Percentiles rank a stretch among this genome's conserved stretches.
Evolutionary conservation across 306 rosid species (phyloP).

Genomic region (Prunus campanulata): DNA sequence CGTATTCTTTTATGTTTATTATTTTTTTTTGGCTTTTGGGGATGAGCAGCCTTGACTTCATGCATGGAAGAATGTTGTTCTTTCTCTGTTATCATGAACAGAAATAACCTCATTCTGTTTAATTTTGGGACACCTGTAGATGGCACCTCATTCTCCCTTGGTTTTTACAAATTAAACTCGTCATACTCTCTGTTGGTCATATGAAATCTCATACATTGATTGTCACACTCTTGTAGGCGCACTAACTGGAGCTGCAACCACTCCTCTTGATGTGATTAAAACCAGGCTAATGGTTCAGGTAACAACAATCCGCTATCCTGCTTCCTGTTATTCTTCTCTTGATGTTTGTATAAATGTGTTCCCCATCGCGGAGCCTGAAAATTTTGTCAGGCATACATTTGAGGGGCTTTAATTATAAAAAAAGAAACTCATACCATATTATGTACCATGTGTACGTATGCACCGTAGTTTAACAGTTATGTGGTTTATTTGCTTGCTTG

Average conservation of each 20-base stretch:
- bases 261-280: conserved; percentile 95
- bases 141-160: not conserved
- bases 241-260: conserved; percentile 88
- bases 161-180: not conserved
- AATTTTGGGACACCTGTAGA: not conserved
- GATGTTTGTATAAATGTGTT: not conserved
- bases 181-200: not conserved
- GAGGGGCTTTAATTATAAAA: not conserved
- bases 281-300: conserved; percentile 95
- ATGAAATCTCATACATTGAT: not conserved
- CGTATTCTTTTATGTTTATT: not conserved
- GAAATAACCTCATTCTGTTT: not conserved
- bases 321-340: not conserved
- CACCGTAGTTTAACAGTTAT: conserved; percentile 24
- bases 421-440: not conserved
- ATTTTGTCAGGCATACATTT: not conserved
- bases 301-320: conserved; percentile 21
- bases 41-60: not conserved
- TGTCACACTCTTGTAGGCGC: conserved; percentile 55
- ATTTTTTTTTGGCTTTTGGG: not conserved
- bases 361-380: not conserved
- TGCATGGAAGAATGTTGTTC: not conserved
- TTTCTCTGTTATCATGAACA: too few relatives aligned
- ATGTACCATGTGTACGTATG: conserved; percentile 8
- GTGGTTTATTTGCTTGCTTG: conserved; percentile 17